Conservation (phyloP, 176 grass and related monocot species). For the Saccharum spontaneum region DNA sequence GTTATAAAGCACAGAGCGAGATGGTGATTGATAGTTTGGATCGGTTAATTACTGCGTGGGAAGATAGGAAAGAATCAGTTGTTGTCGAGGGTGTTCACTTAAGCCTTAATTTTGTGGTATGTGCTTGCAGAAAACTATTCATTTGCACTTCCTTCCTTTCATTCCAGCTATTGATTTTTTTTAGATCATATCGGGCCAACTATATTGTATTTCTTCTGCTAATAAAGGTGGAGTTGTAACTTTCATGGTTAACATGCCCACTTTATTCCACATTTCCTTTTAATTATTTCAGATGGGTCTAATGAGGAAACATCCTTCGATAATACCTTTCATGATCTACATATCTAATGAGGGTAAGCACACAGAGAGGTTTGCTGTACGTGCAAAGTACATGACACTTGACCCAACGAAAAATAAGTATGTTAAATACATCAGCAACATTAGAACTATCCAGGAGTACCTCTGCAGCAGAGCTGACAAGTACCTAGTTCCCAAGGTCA, state of each 20-base stretch:
- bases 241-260: neutral
- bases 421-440: slow-evolving; percentile 49
- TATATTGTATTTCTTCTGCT: neutral
- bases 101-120: slow-evolving; percentile 97
- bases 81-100: slow-evolving; percentile 93
- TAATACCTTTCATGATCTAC: slow-evolving; percentile 94
- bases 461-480: slow-evolving; percentile 81
- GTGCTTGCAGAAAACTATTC: slow-evolving; percentile 8
- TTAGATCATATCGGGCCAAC: neutral
- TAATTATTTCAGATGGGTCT: slow-evolving; percentile 74
- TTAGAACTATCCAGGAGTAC: slow-evolving; percentile 91
- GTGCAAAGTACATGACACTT: slow-evolving; percentile 92
- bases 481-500: slow-evolving; percentile 86
- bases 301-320: slow-evolving; percentile 96
- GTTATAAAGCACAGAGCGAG: slow-evolving; percentile 92
- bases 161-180: slow-evolving; percentile 12
- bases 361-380: slow-evolving; percentile 87
- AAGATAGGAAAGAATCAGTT: slow-evolving; percentile 86
- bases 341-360: slow-evolving; percentile 89
- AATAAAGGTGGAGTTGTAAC: neutral
- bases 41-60: slow-evolving; percentile 79
- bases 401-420: too few relatives aligned
- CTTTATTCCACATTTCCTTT: neutral
- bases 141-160: neutral
- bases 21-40: slow-evolving; percentile 98